These are phyloP conservation scores for Heritiera fomes DNA, from an alignment of 345 rosid genomes.

Conservation along the genomic window DNA sequence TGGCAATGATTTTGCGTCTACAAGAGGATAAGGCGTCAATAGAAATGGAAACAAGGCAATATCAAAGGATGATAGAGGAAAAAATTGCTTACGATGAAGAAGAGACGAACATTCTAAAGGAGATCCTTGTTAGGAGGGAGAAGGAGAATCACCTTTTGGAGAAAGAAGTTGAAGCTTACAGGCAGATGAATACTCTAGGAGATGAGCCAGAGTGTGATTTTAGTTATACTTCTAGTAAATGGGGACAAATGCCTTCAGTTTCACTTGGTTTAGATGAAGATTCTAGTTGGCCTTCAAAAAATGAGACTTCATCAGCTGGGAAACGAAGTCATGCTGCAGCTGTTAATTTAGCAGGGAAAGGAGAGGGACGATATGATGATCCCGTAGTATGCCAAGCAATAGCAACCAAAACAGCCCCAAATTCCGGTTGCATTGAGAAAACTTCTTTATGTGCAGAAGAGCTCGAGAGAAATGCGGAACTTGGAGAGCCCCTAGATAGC, in stretches of 20 bases:
- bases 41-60: constrained; percentile 89
- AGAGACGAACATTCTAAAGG: constrained; percentile 84
- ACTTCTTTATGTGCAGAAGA: too few species aligned
- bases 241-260: constrained; percentile 20
- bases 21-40: constrained; percentile 80
- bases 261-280: constrained; percentile 30
- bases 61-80: constrained; percentile 85
- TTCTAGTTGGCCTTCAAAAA: constrained; percentile 19
- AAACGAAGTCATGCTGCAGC: neutral
- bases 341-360: neutral
- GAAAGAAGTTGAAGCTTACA: constrained; percentile 75
- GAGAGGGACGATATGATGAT: too few species aligned
- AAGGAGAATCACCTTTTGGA: constrained; percentile 74
- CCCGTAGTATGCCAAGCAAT: too few species aligned
- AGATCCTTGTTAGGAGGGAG: constrained; percentile 72
- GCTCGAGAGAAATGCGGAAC: too few species aligned
- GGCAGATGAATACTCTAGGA: constrained; percentile 44
- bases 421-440: too few species aligned
- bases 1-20: constrained; percentile 84
- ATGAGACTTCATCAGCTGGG: constrained; percentile 13
- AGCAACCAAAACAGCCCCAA: too few species aligned
- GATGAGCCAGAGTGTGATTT: constrained; percentile 30
- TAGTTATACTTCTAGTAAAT: constrained; percentile 12
- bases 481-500: neutral
- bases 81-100: constrained; percentile 77